These are phyloP conservation scores for Ambrosiella xylebori DNA, from an alignment of 2,329 filamentous ascomycete genomes.

Conservation along the genomic window DNA sequence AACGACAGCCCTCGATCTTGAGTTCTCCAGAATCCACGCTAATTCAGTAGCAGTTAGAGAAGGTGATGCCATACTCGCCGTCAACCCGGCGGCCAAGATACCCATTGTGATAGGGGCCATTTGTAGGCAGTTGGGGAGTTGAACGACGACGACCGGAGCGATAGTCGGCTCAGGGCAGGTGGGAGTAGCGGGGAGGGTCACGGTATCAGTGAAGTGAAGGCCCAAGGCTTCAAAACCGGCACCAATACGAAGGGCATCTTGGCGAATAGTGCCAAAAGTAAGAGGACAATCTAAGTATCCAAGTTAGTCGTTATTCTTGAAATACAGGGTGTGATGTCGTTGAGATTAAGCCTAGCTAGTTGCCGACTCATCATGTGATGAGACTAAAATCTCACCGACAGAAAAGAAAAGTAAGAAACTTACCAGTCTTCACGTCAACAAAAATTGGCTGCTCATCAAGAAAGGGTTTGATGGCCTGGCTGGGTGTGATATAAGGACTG, in stretches of 20 bases:
- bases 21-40: slow-evolving; percentile 25
- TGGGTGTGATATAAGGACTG: slow-evolving; percentile 18
- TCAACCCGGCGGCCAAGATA: slow-evolving; percentile 24
- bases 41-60: slow-evolving; percentile 24
- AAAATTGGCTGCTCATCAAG: slow-evolving; percentile 22
- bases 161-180: slow-evolving; percentile 23
- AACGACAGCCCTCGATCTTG: slow-evolving; percentile 23
- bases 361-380: too few relatives aligned
- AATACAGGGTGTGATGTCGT: too few relatives aligned
- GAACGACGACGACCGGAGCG: slow-evolving; percentile 25
- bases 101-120: slow-evolving; percentile 23
- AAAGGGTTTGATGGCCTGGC: slow-evolving; percentile 20
- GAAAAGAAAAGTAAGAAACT: slow-evolving; percentile 10
- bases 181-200: slow-evolving; percentile 23
- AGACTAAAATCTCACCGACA: background rate
- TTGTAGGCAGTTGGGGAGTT: slow-evolving; percentile 26
- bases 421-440: slow-evolving; percentile 25
- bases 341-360: too few relatives aligned
- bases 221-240: slow-evolving; percentile 21
- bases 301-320: too few relatives aligned
- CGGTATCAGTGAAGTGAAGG: slow-evolving; percentile 21
- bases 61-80: slow-evolving; percentile 24
- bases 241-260: slow-evolving; percentile 22
- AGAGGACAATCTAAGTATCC: slow-evolving; percentile 20
- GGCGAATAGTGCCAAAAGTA: slow-evolving; percentile 20